Evolutionary conservation across 2,329 filamentous ascomycete species (phyloP).

Genomic region (Diaporthe velutina): DNA sequence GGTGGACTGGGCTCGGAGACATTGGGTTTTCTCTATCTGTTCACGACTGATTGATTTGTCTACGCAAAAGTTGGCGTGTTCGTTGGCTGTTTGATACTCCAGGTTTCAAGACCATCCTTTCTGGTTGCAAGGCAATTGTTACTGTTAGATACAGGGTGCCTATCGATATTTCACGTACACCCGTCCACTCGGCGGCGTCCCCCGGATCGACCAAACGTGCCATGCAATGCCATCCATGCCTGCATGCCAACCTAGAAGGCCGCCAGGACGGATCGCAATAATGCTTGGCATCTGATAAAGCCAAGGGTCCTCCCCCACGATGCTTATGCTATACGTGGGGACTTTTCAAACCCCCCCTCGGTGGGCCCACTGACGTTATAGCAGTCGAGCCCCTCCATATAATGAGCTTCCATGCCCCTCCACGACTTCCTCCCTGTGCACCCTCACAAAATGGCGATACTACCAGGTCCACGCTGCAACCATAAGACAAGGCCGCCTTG

Average conservation of each 20-base stretch:
- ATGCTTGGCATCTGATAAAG: slow-evolving; percentile 30
- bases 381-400: slow-evolving; percentile 30
- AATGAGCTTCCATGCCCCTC: slow-evolving; percentile 17
- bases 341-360: not conserved
- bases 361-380: slow-evolving; percentile 29
- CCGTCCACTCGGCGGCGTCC: too few relatives aligned
- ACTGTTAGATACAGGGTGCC: not conserved
- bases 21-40: slow-evolving; percentile 19
- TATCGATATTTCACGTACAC: not conserved
- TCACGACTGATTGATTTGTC: slow-evolving; percentile 3
- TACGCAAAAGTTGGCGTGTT: slow-evolving; percentile 21
- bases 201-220: not conserved
- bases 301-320: slow-evolving; percentile 29
- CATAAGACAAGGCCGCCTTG: slow-evolving; percentile 19
- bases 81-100: slow-evolving; percentile 25
- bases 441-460: slow-evolving; percentile 20
- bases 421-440: not conserved
- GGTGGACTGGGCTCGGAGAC: not conserved
- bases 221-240: slow-evolving; percentile 2
- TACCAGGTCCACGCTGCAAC: slow-evolving; percentile 1
- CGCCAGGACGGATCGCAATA: slow-evolving; percentile 11
- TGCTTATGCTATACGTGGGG: slow-evolving; percentile 17
- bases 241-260: slow-evolving; percentile 5
- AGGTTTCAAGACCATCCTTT: slow-evolving; percentile 25
- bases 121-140: slow-evolving; percentile 2